Conservation (phyloP, 192 early-diverging fungal genomes). For the Paraglomus occultum region DNA sequence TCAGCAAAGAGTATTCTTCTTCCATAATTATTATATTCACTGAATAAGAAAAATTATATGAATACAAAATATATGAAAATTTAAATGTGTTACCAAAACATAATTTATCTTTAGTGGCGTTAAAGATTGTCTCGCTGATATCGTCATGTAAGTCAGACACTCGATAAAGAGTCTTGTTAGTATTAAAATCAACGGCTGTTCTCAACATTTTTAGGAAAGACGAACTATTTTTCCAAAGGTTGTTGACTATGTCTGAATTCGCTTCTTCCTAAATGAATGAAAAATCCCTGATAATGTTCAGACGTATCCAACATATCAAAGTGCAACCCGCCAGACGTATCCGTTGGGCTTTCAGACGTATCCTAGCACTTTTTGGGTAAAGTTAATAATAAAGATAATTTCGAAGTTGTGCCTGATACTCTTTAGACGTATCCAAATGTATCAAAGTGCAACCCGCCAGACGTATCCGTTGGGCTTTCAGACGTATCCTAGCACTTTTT, state of each 20-base stretch:
- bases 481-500: constrained; percentile 26
- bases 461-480: constrained; percentile 16
- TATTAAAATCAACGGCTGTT: constrained; percentile 10
- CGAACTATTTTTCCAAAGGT: neutral
- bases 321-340: constrained; percentile 1
- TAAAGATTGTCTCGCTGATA: constrained; percentile 14
- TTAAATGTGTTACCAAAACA: constrained; percentile 23
- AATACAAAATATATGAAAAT: neutral
- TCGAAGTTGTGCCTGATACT: constrained; percentile 10
- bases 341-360: constrained; percentile 14
- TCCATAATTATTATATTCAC: too few species aligned
- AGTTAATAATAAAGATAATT: constrained; percentile 7
- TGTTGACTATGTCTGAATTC: neutral
- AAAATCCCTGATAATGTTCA: constrained; percentile 10
- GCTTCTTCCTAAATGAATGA: constrained; percentile 21
- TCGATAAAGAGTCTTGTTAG: constrained; percentile 4
- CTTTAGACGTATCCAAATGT: constrained; percentile 18
- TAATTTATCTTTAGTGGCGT: constrained; percentile 9
- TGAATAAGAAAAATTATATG: neutral
- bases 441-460: neutral
- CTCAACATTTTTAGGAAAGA: constrained; percentile 15
- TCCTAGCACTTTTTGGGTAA: constrained; percentile 23
- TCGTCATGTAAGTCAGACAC: constrained; percentile 6
- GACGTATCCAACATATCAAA: constrained; percentile 13
- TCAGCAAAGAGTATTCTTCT: too few species aligned